Evolutionary conservation across 2,329 filamentous ascomycete genomes (phyloP), one percentile per base, ranked within the genome.

Genomic region (Exophiala xenobiotica): DNA sequence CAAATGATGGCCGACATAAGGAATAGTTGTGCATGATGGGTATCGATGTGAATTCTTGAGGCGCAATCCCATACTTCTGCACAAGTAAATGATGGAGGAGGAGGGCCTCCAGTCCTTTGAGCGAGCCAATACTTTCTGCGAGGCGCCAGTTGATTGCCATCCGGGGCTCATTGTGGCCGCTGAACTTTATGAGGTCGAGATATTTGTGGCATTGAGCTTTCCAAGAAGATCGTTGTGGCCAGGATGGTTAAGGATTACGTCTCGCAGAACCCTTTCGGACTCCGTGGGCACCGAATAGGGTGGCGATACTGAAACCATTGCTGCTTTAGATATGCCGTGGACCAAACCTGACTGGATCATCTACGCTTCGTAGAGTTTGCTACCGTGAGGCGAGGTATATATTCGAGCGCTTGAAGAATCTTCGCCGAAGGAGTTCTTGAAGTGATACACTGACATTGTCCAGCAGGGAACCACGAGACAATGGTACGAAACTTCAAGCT

Each of bases 21-120:
- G 48, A 51, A 51, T 6, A 51, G 29, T 14, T 38, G 31, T 31
- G 48, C 48, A 38, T 50, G 50, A 37, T 37, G 14, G 6, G 52
- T 54, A 18, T 54, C 38, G 22, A 54, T 48, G 33, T 18, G 12
- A 14, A 54, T 12, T 47, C 33, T 23, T 54, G 41, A 11, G 47
- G 42, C 8, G 24, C 18, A 19, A 46, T 18, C 18, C 24, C 22
- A 27, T 51, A 51, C 23, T 45, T 51, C 23, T 33, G 14, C 6
- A 19, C 39, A n/a, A 51, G 27, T 9, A 51, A 26, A 24, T 11
- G n/a, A 27, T 51, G 45, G 12, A 51, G 20, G 22, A 51, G 29
- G 11, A 45, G 16, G 19, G 39, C 39, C 22, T 51, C 48, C 11
- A 51, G 31, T 7, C 48, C 48, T 22, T 44, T 44, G 16, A 51